A percentile compares a stretch with the other conserved stretches of the same genome.
These are phyloP conservation scores for Botrytis tulipae DNA, from an alignment of 2,329 filamentous ascomycete species.

Conservation along the genomic window DNA sequence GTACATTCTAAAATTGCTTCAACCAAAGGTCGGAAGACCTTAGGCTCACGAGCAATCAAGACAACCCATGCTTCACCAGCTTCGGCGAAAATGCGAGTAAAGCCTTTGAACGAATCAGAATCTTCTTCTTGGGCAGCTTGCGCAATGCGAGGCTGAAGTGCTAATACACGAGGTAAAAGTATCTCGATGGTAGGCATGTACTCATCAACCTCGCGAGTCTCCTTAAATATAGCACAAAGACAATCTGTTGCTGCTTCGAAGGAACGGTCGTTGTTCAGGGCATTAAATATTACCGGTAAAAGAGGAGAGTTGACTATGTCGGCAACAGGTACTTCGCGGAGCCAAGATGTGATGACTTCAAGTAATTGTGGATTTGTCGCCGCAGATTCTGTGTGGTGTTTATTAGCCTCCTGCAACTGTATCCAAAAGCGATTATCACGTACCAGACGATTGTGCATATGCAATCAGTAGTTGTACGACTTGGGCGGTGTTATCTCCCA, in stretches of 20 bases:
- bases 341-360: conserved; percentile 95
- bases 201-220: conserved; percentile 92
- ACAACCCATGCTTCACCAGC: conserved; percentile 94
- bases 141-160: conserved; percentile 72
- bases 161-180: conserved; percentile 77
- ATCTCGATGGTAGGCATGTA: conserved; percentile 76
- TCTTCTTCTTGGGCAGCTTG: conserved; percentile 79
- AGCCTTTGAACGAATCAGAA: conserved; percentile 77
- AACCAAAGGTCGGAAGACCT: conserved; percentile 79
- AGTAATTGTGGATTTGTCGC: conserved; percentile 85
- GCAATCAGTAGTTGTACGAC: conserved; percentile 84
- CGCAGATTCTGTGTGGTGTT: conserved; percentile 58
- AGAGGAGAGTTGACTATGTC: conserved; percentile 84
- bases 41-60: conserved; percentile 79
- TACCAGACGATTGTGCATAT: conserved; percentile 90
- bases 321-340: conserved; percentile 83
- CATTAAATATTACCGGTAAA: conserved; percentile 75
- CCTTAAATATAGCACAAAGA: conserved; percentile 84
- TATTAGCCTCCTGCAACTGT: conserved; percentile 29
- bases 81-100: conserved; percentile 88
- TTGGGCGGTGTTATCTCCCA: conserved; percentile 85
- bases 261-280: conserved; percentile 70
- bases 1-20: conserved; percentile 92
- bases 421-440: conserved; percentile 37
- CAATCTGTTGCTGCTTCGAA: conserved; percentile 90